Evolutionary conservation across 1,139 yeast species (phyloP).

Genomic region (Candida anutae): DNA sequence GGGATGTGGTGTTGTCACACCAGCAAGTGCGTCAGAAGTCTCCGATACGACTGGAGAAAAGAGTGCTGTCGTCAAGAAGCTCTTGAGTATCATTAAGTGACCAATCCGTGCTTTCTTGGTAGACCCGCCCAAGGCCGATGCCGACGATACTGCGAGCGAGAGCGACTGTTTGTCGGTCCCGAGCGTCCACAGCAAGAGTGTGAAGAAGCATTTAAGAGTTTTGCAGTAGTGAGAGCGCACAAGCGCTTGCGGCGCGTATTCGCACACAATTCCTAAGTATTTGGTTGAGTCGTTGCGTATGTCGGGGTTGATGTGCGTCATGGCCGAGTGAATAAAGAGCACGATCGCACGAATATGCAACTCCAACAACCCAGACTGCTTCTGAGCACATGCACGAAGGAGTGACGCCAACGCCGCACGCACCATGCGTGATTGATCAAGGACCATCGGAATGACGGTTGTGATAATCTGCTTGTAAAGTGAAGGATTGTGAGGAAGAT

Average conservation of each 20-base stretch:
- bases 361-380: slow-evolving; percentile 51
- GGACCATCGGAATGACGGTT: slow-evolving; percentile 47
- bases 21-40: not conserved
- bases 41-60: slow-evolving; percentile 8
- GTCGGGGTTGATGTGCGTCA: slow-evolving; percentile 82
- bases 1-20: slow-evolving; percentile 27
- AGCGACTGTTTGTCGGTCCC: slow-evolving; percentile 34
- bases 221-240: slow-evolving; percentile 53
- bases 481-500: slow-evolving; percentile 43
- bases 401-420: slow-evolving; percentile 52
- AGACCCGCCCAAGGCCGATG: slow-evolving; percentile 31
- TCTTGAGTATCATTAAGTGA: slow-evolving; percentile 38
- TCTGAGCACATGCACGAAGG: slow-evolving; percentile 40
- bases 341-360: slow-evolving; percentile 62
- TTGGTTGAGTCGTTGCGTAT: slow-evolving; percentile 65
- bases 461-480: slow-evolving; percentile 52
- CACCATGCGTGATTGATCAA: slow-evolving; percentile 60
- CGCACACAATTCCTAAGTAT: slow-evolving; percentile 49
- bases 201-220: slow-evolving; percentile 47
- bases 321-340: slow-evolving; percentile 80
- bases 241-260: slow-evolving; percentile 38
- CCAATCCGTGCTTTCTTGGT: slow-evolving; percentile 31
- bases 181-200: slow-evolving; percentile 56
- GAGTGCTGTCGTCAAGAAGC: slow-evolving; percentile 36
- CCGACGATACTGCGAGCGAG: slow-evolving; percentile 40